phyloP scores from a whole-genome alignment of 768 basidiomycete species.

The Suillus subluteus region DNA sequence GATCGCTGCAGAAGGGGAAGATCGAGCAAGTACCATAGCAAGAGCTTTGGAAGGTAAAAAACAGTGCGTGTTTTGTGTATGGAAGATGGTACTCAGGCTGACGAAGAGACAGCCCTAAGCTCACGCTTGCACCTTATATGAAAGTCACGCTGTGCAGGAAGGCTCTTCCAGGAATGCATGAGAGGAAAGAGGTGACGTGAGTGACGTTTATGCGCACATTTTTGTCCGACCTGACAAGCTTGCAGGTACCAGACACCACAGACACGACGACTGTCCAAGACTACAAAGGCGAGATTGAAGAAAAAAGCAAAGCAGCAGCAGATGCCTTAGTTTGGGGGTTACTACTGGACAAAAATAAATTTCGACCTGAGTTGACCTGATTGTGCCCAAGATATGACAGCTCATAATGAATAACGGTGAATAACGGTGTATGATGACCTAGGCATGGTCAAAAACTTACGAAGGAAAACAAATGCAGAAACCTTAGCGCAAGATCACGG shows the following conservation, averaged over 20 bases:
- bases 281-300: conserved; percentile 58
- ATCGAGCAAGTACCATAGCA: conserved; percentile 27
- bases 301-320: conserved; percentile 41
- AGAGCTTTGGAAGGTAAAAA: conserved; percentile 60
- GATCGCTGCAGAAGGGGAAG: conserved; percentile 37
- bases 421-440: too few species aligned
- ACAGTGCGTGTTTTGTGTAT: conserved; percentile 46
- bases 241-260: conserved; percentile 60
- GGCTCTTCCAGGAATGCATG: conserved; percentile 45
- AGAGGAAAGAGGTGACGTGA: conserved; percentile 48
- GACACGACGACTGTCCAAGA: conserved; percentile 56
- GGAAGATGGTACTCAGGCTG: conserved; percentile 12
- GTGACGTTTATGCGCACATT: conserved; percentile 23
- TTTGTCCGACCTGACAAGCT: conserved; percentile 14
- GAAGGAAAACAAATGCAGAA: too few species aligned
- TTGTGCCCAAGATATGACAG: too few species aligned
- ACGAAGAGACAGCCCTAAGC: conserved; percentile 46
- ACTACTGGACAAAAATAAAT: too few species aligned
- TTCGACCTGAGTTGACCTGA: too few species aligned
- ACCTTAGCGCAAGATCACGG: too few species aligned
- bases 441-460: too few species aligned
- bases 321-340: conserved; percentile 9
- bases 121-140: conserved; percentile 68
- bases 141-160: conserved; percentile 61
- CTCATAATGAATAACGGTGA: too few species aligned